Evolutionary conservation across 768 basidiomycete species (phyloP).

Genomic region (Trametes sanguinea): DNA sequence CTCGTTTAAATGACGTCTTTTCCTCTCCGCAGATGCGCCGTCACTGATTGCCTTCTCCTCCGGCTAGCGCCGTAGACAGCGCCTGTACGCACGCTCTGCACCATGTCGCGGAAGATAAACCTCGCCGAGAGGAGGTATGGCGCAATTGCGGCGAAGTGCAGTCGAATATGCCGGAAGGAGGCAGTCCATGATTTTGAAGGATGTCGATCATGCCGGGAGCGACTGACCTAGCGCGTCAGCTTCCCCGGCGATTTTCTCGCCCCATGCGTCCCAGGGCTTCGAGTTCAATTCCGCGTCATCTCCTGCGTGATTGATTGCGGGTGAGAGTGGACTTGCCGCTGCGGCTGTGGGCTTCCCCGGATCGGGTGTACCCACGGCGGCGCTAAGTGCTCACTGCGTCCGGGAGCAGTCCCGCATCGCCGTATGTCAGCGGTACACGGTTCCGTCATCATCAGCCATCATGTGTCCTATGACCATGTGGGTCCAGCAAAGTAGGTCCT

Average conservation of each 20-base stretch:
- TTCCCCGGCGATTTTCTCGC: neutral
- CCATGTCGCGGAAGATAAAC: no score
- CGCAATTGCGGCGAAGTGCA: neutral
- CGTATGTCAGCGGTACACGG: neutral
- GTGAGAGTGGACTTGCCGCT: neutral
- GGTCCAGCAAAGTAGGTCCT: conserved; percentile 9
- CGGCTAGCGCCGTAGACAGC: no score
- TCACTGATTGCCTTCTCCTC: no score
- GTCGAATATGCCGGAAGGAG: neutral
- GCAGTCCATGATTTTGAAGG: no score
- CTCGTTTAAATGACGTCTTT: no score
- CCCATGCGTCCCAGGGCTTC: neutral
- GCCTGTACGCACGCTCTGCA: no score
- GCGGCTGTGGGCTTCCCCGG: neutral
- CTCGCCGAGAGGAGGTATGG: no score
- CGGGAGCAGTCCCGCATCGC: neutral
- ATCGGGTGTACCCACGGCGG: no score
- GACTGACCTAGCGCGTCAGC: neutral
- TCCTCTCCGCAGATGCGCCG: no score
- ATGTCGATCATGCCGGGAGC: no score
- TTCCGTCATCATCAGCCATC: neutral
- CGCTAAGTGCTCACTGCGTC: no score
- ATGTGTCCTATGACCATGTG: conserved; percentile 3
- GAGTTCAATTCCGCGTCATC: neutral
- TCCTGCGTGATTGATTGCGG: conserved; percentile 9